These are phyloP conservation scores for Anthostomella pinea DNA, from an alignment of 2,329 filamentous ascomycete species.

Conservation along the genomic window DNA sequence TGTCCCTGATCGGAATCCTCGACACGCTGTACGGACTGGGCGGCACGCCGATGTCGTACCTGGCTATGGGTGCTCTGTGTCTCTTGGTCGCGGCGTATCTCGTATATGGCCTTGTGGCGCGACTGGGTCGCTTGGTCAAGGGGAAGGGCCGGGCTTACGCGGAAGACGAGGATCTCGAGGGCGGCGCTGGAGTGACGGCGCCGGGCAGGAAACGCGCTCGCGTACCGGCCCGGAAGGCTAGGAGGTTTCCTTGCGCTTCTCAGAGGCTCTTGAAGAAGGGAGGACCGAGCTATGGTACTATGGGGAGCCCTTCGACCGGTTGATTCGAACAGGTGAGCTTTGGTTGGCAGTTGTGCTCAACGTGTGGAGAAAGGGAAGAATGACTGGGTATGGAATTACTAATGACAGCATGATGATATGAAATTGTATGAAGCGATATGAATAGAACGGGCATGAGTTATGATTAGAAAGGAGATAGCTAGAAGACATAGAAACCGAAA, in stretches of 20 bases:
- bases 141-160: slow-evolving; percentile 18
- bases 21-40: slow-evolving; percentile 26
- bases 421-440: too few species aligned
- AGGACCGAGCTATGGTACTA: not conserved
- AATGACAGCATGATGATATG: too few species aligned
- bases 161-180: not conserved
- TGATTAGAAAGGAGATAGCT: too few species aligned
- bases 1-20: slow-evolving; percentile 18
- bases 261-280: not conserved
- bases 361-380: too few species aligned
- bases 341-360: too few species aligned
- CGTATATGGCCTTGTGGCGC: slow-evolving; percentile 23
- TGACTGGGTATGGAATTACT: too few species aligned
- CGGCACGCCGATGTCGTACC: slow-evolving; percentile 26
- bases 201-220: not conserved
- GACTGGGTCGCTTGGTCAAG: slow-evolving; percentile 22
- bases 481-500: too few species aligned
- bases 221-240: not conserved
- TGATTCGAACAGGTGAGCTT: too few species aligned
- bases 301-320: too few species aligned
- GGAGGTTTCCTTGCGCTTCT: not conserved
- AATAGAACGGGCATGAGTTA: too few species aligned
- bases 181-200: not conserved
- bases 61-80: slow-evolving; percentile 22
- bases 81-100: slow-evolving; percentile 19